Conservation (phyloP, 2,329 filamentous ascomycete genomes). For the Huntiella abstrusa region DNA sequence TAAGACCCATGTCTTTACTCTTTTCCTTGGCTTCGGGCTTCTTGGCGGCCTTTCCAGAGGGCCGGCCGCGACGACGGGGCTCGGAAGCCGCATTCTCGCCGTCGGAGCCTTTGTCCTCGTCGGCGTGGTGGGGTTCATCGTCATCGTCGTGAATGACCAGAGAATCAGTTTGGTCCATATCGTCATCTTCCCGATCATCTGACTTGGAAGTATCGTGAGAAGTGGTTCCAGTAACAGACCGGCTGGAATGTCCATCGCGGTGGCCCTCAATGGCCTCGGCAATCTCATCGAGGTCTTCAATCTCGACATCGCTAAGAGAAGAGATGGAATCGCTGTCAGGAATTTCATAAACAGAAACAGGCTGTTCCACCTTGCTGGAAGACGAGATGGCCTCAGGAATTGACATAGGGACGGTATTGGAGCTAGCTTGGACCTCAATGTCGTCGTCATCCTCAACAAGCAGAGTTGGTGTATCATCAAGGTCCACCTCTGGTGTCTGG, state of each 20-base stretch:
- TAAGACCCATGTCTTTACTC: constrained; percentile 6
- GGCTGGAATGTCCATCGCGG: background rate
- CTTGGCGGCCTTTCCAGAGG: constrained; percentile 10
- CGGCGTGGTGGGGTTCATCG: background rate
- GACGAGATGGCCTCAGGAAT: background rate
- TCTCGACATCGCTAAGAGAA: constrained; percentile 10
- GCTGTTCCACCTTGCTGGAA: background rate
- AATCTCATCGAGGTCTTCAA: constrained; percentile 9
- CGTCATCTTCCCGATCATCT: too few relatives aligned
- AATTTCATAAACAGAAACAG: background rate
- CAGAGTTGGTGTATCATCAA: too few relatives aligned
- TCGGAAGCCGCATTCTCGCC: constrained; percentile 14
- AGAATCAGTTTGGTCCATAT: too few relatives aligned
- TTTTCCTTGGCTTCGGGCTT: constrained; percentile 12
- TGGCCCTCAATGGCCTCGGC: background rate
- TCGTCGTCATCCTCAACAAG: background rate
- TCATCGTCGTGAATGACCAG: background rate
- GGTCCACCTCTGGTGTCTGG: background rate
- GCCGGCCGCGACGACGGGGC: constrained; percentile 6
- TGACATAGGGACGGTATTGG: background rate
- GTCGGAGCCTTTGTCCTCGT: background rate
- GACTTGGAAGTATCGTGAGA: background rate
- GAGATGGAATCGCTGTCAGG: constrained; percentile 8
- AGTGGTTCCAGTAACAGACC: background rate
- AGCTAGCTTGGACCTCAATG: background rate